Percentiles rank a stretch among this genome's conserved stretches.
phyloP scores from a whole-genome alignment of 805 yeast species.

The Candida silvicultrix region DNA sequence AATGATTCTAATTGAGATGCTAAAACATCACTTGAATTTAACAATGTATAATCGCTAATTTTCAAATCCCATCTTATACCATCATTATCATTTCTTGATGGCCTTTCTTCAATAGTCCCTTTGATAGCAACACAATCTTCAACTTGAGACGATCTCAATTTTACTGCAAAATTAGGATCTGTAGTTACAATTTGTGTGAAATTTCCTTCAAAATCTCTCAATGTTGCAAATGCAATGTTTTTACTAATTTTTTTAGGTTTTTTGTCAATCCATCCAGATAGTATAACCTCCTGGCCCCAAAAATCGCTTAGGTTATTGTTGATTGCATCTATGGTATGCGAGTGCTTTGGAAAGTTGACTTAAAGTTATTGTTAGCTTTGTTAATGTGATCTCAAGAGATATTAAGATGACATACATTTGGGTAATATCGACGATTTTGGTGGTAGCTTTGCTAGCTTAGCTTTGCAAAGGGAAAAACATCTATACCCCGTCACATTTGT shows the following conservation, averaged over 20 bases:
- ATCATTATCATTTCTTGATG: constrained; percentile 12
- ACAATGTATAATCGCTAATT: constrained; percentile 41
- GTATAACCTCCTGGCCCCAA: constrained; percentile 28
- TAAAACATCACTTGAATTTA: constrained; percentile 57
- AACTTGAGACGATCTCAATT: constrained; percentile 42
- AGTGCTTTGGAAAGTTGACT: constrained; percentile 18
- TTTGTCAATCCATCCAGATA: constrained; percentile 82
- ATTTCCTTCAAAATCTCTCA: constrained; percentile 72
- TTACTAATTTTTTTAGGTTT: constrained; percentile 69
- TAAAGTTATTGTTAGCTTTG: not conserved
- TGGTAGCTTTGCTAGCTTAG: not conserved
- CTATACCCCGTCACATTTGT: no score
- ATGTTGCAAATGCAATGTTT: constrained; percentile 58
- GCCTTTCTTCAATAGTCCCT: constrained; percentile 42
- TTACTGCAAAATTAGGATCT: constrained; percentile 30
- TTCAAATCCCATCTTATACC: constrained; percentile 49
- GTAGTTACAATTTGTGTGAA: constrained; percentile 47
- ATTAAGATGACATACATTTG: constrained; percentile 1
- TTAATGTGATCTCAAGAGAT: no score
- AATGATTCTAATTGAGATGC: constrained; percentile 65
- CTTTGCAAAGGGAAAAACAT: no score
- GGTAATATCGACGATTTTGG: not conserved
- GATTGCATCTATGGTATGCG: constrained; percentile 13
- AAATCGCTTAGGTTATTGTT: not conserved
- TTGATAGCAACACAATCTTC: constrained; percentile 72